Evolutionary conservation across 352 stramenopile genomes (phyloP), one percentile per base, ranked within the genome.

Genomic region (Vaucheria bursata): DNA sequence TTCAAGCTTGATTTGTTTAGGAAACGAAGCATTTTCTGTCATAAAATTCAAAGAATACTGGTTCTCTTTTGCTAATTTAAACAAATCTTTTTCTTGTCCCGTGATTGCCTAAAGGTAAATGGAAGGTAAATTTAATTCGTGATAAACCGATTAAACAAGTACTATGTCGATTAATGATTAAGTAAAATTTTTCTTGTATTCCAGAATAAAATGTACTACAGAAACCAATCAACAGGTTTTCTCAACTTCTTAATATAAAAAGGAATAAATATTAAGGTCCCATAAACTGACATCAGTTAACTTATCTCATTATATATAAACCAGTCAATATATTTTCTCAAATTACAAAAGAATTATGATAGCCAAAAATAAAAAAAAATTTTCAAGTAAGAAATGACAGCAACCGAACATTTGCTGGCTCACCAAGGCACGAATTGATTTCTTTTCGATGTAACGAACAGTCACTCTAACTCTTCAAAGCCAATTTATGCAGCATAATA

Each of bases 31-130:
- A 50, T 69, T 29, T 29, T 34, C 33, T 18, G 59, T 71, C 2
- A 81, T 45, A 37, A 81, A 81, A 45, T 81, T 36, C 6, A 81
- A 64, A 1, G 77, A 79, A 38, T 81, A 81, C 53, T 81, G 77
- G 39, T 81, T 81, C 12, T 81, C 66, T 64, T 72, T 70, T 25
- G 40, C 32, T n/a, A 82, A 52, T 72, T 82, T 82, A 64, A 82
- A 82, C 38, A 82, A 72, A 36, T 82, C 77, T 5, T 37, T 73
- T 65, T 82, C 70, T 45, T 82, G 77, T 5, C n/a, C 59, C 3
- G 77, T 81, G 25, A 82, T 69, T 38, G 59, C 5, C 59, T 69
- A 25, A 12, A 59, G 59, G 4, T 5, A 18, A 69, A 18, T 38
- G 59, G 5, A 69, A 38, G 39, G 39, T 12, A 69, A 34, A 8